Conservation (phyloP, 352 stramenopile genomes). For the Discostella stelligera region DNA sequence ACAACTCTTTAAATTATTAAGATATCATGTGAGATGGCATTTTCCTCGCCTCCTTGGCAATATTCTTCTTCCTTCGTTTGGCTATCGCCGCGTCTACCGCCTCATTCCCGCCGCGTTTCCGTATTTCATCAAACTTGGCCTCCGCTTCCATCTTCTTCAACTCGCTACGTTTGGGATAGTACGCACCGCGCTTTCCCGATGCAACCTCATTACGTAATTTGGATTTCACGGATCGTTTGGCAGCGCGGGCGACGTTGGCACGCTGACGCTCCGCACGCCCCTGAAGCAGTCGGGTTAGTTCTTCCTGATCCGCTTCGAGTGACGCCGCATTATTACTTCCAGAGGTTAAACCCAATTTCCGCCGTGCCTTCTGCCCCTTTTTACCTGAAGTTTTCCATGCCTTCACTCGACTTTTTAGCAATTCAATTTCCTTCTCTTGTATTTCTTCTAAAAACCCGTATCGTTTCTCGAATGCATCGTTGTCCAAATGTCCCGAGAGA, state of each 20-base stretch:
- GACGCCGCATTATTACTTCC: slow-evolving; percentile 10
- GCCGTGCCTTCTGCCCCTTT: slow-evolving; percentile 66
- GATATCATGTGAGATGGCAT: slow-evolving; percentile 51
- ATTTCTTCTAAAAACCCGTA: slow-evolving; percentile 79
- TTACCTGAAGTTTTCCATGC: slow-evolving; percentile 68
- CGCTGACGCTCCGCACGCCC: slow-evolving; percentile 59
- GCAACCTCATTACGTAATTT: slow-evolving; percentile 72
- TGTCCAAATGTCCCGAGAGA: slow-evolving; percentile 71
- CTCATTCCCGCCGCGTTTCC: slow-evolving; percentile 66
- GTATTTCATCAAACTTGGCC: slow-evolving; percentile 80
- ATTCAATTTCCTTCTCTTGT: slow-evolving; percentile 76
- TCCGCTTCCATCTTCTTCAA: slow-evolving; percentile 69
- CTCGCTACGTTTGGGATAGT: slow-evolving; percentile 75
- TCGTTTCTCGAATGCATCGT: slow-evolving; percentile 71
- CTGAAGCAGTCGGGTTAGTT: slow-evolving; percentile 63
- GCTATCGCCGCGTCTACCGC: slow-evolving; percentile 75
- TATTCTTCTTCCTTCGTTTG: slow-evolving; percentile 78
- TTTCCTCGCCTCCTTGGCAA: slow-evolving; percentile 56
- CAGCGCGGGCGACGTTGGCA: slow-evolving; percentile 54
- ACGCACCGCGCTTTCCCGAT: slow-evolving; percentile 60
- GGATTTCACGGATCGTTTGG: slow-evolving; percentile 69
- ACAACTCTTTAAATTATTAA: slow-evolving; percentile 1
- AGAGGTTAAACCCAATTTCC: slow-evolving; percentile 58
- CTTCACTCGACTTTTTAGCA: slow-evolving; percentile 59
- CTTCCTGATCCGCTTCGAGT: slow-evolving; percentile 55